phyloP scores from a whole-genome alignment of 257 asterid genomes.

The Solanum chaucha region DNA sequence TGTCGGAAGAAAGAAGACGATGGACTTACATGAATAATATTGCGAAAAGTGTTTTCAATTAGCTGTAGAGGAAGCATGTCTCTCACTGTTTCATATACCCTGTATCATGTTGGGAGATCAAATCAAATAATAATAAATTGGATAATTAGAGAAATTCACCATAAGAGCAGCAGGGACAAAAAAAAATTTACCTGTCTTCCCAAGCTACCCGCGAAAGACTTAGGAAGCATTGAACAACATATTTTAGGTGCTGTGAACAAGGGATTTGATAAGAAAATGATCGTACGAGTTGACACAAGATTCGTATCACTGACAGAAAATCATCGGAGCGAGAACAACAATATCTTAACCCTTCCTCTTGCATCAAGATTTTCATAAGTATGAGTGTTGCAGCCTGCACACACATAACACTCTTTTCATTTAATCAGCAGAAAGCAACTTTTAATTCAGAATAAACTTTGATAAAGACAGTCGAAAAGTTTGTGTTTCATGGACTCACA shows the following conservation, averaged over 20 bases:
- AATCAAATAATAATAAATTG: not conserved
- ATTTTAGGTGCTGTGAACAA: not conserved
- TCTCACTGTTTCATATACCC: not conserved
- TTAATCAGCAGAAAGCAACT: not conserved
- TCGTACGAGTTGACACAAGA: not conserved
- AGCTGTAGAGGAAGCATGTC: not conserved
- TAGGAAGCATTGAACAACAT: not conserved
- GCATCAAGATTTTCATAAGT: not conserved
- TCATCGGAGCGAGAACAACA: not conserved
- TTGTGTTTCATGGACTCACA: no score
- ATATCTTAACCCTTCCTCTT: not conserved
- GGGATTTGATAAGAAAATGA: not conserved
- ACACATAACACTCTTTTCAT: no score
- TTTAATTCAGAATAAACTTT: no score
- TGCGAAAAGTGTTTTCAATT: not conserved
- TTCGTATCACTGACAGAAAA: not conserved
- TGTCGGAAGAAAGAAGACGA: no score
- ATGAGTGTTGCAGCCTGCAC: not conserved
- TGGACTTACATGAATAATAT: not conserved
- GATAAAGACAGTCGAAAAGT: no score
- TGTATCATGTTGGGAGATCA: not conserved
- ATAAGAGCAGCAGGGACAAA: not conserved
- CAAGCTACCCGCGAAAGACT: not conserved
- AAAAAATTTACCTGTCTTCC: not conserved
- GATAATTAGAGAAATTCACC: not conserved